Evolutionary conservation across 139 green algal species (phyloP).

Genomic region (Chlorella sp.): DNA sequence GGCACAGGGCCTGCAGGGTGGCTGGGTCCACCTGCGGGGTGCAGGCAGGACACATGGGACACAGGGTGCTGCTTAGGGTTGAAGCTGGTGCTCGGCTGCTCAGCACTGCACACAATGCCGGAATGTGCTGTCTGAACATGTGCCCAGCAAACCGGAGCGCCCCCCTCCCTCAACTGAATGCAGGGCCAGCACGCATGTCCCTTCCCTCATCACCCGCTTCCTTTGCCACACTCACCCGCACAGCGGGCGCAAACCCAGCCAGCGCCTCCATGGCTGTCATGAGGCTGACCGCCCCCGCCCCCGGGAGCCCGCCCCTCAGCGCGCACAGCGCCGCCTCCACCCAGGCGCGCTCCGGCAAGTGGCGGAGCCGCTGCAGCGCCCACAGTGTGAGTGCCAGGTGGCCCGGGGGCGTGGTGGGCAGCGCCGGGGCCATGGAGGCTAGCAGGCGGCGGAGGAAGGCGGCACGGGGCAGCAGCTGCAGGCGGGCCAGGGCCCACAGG

Average conservation of each 20-base stretch:
- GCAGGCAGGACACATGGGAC: no score
- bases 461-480: constrained; percentile 4
- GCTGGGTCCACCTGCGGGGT: no score
- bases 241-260: background rate
- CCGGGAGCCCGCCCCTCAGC: background rate
- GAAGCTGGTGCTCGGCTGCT: no score
- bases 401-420: background rate
- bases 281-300: background rate
- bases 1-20: no score
- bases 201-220: no score
- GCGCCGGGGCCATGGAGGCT: background rate
- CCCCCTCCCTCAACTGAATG: no score
- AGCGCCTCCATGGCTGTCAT: background rate
- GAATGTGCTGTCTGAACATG: no score
- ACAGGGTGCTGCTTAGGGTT: no score
- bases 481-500: constrained; percentile 5
- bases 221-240: background rate
- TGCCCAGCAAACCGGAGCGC: no score
- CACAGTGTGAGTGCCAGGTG: background rate
- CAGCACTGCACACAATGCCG: no score
- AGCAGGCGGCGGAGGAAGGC: background rate
- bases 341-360: background rate
- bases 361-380: background rate
- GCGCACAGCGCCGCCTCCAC: background rate
- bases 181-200: no score